Conservation (phyloP, 2,329 filamentous ascomycete species). For the Calonectria honghensis region DNA sequence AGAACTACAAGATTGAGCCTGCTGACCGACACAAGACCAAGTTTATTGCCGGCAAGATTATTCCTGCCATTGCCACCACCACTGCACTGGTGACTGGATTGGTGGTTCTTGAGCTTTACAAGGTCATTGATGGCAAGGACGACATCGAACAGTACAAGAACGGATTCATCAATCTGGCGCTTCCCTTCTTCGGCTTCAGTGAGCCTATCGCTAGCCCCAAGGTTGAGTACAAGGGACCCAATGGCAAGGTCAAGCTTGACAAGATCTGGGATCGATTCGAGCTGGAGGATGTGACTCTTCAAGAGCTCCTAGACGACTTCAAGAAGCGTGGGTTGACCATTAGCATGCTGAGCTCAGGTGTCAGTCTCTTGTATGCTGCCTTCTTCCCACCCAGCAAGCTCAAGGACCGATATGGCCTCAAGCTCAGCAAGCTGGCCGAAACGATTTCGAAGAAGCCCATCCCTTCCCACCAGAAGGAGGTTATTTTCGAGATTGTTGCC, state of each 20-base stretch:
- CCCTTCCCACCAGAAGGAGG: constrained; percentile 92
- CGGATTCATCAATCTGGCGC: constrained; percentile 95
- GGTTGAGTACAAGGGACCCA: constrained; percentile 87
- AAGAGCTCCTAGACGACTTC: constrained; percentile 89
- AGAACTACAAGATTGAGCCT: constrained; percentile 97
- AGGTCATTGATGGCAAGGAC: constrained; percentile 96
- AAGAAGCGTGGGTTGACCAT: constrained; percentile 86
- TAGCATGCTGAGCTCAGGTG: constrained; percentile 97
- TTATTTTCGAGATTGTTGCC: constrained; percentile 96
- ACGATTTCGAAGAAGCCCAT: constrained; percentile 94
- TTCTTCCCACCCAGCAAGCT: constrained; percentile 89
- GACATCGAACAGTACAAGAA: constrained; percentile 99
- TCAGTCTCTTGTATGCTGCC: constrained; percentile 93
- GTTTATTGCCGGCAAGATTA: constrained; percentile 99
- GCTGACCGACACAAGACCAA: constrained; percentile 99
- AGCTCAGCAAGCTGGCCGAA: constrained; percentile 91
- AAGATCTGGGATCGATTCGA: constrained; percentile 99
- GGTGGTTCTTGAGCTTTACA: constrained; percentile 94
- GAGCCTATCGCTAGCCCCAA: constrained; percentile 97
- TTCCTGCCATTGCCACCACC: constrained; percentile 97
- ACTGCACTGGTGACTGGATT: constrained; percentile 96
- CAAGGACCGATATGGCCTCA: constrained; percentile 88
- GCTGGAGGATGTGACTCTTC: constrained; percentile 87
- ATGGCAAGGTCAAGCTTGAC: constrained; percentile 89
- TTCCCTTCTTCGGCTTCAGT: constrained; percentile 99